phyloP scores from a whole-genome alignment of 495 filamentous ascomycete species.

The Thermochaetoides thermophila region DNA sequence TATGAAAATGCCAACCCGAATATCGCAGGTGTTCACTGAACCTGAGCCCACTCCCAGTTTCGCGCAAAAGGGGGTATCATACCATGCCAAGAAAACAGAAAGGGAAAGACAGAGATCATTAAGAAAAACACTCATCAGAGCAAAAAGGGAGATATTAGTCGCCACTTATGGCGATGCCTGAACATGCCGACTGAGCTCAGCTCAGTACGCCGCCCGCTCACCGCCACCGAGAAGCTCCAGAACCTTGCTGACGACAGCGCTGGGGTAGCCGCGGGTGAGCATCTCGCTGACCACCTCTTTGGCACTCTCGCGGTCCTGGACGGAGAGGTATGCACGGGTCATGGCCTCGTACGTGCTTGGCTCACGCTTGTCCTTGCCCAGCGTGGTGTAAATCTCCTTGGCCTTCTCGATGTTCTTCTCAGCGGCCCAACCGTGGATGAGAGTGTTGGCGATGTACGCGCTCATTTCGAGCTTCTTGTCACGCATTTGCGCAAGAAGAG shows the following conservation, averaged over 20 bases:
- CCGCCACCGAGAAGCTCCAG: conserved; percentile 70
- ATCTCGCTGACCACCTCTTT: conserved; percentile 76
- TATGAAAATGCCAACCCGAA: too few relatives aligned
- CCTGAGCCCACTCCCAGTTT: too few relatives aligned
- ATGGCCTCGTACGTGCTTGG: conserved; percentile 99
- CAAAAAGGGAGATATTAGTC: not conserved
- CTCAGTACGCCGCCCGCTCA: conserved; percentile 9
- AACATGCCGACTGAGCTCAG: not conserved
- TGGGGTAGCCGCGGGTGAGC: conserved; percentile 76
- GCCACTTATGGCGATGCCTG: not conserved
- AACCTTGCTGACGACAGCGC: conserved; percentile 82
- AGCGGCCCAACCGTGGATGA: conserved; percentile 95
- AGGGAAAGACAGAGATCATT: conserved; percentile 17
- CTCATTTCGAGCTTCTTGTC: conserved; percentile 65
- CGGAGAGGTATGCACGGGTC: conserved; percentile 81
- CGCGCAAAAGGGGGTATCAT: conserved; percentile 26
- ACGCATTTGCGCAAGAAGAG: conserved; percentile 60
- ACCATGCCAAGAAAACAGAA: conserved; percentile 7
- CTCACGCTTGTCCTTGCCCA: conserved; percentile 65
- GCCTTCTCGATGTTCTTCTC: conserved; percentile 70
- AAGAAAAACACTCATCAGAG: conserved; percentile 1
- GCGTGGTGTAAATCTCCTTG: conserved; percentile 58
- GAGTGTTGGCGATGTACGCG: conserved; percentile 93
- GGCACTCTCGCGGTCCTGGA: conserved; percentile 61
- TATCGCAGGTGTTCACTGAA: too few relatives aligned